Evolutionary conservation across 371 early-diverging fungal species (phyloP).

Genomic region (Circinella minor): DNA sequence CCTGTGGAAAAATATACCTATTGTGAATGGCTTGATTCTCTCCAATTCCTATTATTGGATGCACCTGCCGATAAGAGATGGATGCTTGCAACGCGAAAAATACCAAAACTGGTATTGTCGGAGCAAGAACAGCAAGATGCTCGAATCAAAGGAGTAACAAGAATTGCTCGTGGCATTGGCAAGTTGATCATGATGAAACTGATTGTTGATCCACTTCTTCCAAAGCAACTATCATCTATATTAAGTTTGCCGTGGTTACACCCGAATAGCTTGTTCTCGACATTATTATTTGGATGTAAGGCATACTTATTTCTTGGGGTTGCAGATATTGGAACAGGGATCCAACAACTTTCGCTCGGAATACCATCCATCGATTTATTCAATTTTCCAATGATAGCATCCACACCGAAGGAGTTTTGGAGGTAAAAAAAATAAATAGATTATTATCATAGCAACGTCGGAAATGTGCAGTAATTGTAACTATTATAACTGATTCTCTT

Average conservation of each 20-base stretch:
- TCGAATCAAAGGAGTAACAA: neutral
- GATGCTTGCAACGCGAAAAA: neutral
- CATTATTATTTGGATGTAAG: slow-evolving; percentile 31
- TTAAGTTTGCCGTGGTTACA: slow-evolving; percentile 28
- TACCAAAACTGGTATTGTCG: neutral
- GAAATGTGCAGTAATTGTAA: too few species aligned
- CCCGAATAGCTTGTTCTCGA: slow-evolving; percentile 21
- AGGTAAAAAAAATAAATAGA: slow-evolving; percentile 26
- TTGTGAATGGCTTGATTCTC: slow-evolving; percentile 23
- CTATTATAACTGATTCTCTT: too few species aligned
- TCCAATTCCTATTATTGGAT: slow-evolving; percentile 28
- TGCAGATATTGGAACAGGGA: slow-evolving; percentile 31
- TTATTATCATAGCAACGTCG: too few species aligned
- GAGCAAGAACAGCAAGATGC: neutral
- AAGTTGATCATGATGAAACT: slow-evolving; percentile 22
- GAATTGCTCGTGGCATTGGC: slow-evolving; percentile 21
- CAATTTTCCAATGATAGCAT: slow-evolving; percentile 35
- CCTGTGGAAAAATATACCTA: slow-evolving; percentile 22
- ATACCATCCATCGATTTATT: slow-evolving; percentile 29
- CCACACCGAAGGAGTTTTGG: slow-evolving; percentile 48
- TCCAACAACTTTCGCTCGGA: slow-evolving; percentile 26
- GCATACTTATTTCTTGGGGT: slow-evolving; percentile 37
- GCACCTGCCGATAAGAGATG: neutral
- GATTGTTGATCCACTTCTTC: slow-evolving; percentile 25
- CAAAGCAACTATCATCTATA: slow-evolving; percentile 17